A percentile compares a stretch with the other conserved stretches of the same genome.
Conservation (phyloP, 257 asterid genomes). For the Handroanthus guayacan region DNA sequence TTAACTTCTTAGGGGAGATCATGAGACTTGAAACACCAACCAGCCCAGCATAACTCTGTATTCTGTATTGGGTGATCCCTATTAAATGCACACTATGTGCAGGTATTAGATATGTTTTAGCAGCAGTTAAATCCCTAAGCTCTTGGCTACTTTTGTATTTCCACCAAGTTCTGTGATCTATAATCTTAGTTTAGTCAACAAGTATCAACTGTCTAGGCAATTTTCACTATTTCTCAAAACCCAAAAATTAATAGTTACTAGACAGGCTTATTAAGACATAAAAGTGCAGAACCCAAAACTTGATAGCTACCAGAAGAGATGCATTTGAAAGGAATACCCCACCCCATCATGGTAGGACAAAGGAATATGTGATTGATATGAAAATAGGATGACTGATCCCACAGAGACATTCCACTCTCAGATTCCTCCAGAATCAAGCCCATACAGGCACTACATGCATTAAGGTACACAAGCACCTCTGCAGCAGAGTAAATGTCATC, state of each 20-base stretch:
- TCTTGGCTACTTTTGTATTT: constrained; percentile 22
- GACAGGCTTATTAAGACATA: constrained; percentile 5
- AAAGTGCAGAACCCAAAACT: constrained; percentile 12
- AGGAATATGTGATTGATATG: background rate
- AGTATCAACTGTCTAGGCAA: too few relatives aligned
- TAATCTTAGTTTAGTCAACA: constrained; percentile 1
- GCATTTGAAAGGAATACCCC: constrained; percentile 12
- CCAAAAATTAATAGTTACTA: constrained; percentile 10
- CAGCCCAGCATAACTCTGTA: constrained; percentile 12
- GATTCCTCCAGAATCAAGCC: constrained; percentile 27
- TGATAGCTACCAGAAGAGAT: constrained; percentile 14
- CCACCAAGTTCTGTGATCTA: constrained; percentile 21
- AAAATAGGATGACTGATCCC: constrained; percentile 14
- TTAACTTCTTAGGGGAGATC: constrained; percentile 21
- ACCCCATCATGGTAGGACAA: background rate
- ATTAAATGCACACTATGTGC: constrained; percentile 9
- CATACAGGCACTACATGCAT: background rate
- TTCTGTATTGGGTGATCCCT: constrained; percentile 22
- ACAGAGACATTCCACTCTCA: constrained; percentile 2
- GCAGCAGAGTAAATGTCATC: constrained; percentile 10
- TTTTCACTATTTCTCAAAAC: background rate
- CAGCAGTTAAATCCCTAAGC: constrained; percentile 14
- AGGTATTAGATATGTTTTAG: constrained; percentile 15
- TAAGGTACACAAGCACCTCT: constrained; percentile 16
- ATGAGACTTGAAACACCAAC: constrained; percentile 28